Base-by-base conservation (phyloP, 768 basidiomycete species). In the Tylopilus subfusipes region DNA sequence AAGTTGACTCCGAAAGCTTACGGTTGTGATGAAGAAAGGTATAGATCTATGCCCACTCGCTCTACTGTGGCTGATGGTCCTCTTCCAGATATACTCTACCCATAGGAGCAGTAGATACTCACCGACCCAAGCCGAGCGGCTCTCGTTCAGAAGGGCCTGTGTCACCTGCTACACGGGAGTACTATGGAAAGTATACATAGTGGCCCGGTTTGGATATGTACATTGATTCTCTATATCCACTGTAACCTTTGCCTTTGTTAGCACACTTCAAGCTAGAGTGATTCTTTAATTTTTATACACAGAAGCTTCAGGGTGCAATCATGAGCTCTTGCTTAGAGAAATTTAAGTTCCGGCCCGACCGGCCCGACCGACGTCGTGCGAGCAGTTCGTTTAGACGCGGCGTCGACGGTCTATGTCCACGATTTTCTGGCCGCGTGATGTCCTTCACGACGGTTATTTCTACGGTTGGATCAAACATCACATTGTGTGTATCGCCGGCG, bases 1-100 rank as follows among this genome's bases (percentile, higher is more conserved):
- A 98, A 98, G 73, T 80, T 99, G 43, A 98, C 96, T 1, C 97
- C 97, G 11, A 94, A 92, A 67, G 97, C 97, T 1, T 99, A 98
- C 69, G 97, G 97, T 36, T 98, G 96, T 75, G 94, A 98, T 68
- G 97, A 99, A 69, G 94, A 95, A 69, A 80, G 95, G 89, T 87
- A 52, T 44, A 76, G 48, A 53, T 18, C 13, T n/a, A 34, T 39
- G 4, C 21, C 3, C 4, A n/a, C 0, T 33, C 27, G 0, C 13
- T 31, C 21, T 42, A 1, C 43, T 27, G 14, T 48, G 14, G 24
- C 42, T 63, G 7, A 59, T 25, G 18, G 48, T n/a, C 21, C 31
- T 47, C 24, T 39, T 39, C 22, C 51, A 93, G 91, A 48, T 98
- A 94, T 69, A 79, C 89, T 1, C 74, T 98, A 4, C 93, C 94